Conservation (phyloP, 2,329 filamentous ascomycete genomes). For the Thielaviopsis euricoi region DNA sequence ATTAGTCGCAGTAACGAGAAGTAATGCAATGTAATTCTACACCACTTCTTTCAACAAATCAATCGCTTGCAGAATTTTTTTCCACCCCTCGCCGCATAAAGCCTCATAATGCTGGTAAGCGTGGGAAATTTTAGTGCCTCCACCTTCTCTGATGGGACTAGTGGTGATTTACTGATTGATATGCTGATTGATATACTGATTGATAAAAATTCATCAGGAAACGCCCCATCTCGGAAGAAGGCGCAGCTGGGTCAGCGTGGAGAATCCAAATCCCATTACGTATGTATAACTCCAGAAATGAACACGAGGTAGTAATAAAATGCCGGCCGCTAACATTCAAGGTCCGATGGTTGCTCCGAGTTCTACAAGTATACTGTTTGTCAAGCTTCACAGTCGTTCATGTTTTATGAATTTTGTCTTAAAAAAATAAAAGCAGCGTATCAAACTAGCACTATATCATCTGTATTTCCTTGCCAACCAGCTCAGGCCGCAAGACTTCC, state of each 20-base stretch:
- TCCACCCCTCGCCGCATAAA: too few species aligned
- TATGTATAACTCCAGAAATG: not conserved
- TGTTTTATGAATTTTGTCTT: not conserved
- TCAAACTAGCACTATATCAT: constrained; percentile 46
- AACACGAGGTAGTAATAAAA: not conserved
- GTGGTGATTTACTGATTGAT: too few species aligned
- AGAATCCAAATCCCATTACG: not conserved
- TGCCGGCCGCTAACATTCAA: not conserved
- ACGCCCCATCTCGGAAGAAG: not conserved
- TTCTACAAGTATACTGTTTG: not conserved
- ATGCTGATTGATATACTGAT: not conserved
- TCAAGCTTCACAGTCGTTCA: too few species aligned
- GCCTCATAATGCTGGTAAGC: too few species aligned
- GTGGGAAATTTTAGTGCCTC: too few species aligned
- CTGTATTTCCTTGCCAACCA: constrained; percentile 72
- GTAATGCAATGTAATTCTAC: too few species aligned
- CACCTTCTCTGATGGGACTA: too few species aligned
- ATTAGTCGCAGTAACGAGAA: too few species aligned
- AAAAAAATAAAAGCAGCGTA: not conserved
- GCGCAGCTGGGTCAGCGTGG: not conserved
- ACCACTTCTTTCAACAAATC: too few species aligned
- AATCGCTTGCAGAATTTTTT: too few species aligned
- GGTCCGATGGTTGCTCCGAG: not conserved
- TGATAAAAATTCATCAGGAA: not conserved
- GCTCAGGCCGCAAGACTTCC: constrained; percentile 81